Base-by-base conservation (phyloP, 1,284 basidiomycete species). In the Ceratobasidium sp. region DNA sequence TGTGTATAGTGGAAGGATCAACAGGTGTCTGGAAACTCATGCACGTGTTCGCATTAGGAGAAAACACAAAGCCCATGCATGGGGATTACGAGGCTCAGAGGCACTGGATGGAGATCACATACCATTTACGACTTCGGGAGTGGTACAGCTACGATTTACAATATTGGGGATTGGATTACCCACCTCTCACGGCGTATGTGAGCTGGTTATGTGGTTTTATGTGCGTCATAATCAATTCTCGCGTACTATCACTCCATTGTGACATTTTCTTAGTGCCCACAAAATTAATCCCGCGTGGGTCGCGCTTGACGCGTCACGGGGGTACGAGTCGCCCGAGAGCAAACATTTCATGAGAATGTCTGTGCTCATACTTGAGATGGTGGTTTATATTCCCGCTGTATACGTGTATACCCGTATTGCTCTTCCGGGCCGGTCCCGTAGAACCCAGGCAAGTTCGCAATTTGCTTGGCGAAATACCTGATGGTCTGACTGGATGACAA, bases 141-240 rank as follows among this genome's bases (percentile, higher is more conserved):
- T 97, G 96, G 96, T 97, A 97, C 84, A 91, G 86, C 1, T 94
- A 96, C 84, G 94, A 97, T 81, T 86, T 95, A 46, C 89, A 89
- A 68, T 97, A 97, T 81, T 98, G 96, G 96, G 95, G 95, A 0
- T 88, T 98, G 70, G 95, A 96, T 84, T 96, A 98, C 85, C 96
- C 96, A 3, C 96, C 96, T 8, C 83, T 98, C 75, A 97, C 96
- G 0, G 96, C 95, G 3, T 96, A 96, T 82, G 88, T 92, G 68
- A 96, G 94, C 10, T 94, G 92, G 90, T 38, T 94, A 77, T 94
- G 93, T 82, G 95, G 94, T 10, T 83, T 88, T 62, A 85, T 93
- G 87, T 92, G 81, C 81, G 91, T 87, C 0, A 62, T 48, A 38
- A 38, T 14, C 16, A 18, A 41, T 23, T 18, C 14, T 62, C 3